Conservation (phyloP, 2,329 filamentous ascomycete genomes). For the Penicillium sp. region DNA sequence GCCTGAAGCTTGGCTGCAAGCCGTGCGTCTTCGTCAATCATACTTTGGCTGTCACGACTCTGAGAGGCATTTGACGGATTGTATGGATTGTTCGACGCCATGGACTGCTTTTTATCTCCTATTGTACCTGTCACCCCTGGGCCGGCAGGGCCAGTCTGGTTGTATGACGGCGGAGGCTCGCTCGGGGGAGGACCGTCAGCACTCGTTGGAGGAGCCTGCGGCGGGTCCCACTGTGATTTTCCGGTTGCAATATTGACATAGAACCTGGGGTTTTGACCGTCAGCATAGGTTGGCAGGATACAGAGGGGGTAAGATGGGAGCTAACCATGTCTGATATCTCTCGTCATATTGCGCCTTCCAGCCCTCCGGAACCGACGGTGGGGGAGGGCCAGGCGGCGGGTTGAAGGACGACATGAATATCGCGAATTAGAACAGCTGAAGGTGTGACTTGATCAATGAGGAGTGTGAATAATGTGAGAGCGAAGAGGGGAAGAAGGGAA, state of each 20-base stretch:
- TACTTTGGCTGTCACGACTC: conserved; percentile 17
- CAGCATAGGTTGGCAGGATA: neutral
- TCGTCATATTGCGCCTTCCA: conserved; percentile 86
- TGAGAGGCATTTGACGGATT: conserved; percentile 28
- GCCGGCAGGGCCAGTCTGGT: conserved; percentile 53
- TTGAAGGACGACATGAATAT: conserved; percentile 36
- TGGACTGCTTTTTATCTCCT: conserved; percentile 45
- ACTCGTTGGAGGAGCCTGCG: conserved; percentile 62
- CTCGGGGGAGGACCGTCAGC: conserved; percentile 41
- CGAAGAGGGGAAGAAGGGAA: neutral
- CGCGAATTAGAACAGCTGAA: neutral
- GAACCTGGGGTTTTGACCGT: conserved; percentile 58
- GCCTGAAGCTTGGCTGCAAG: conserved; percentile 76
- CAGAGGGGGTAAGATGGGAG: neutral
- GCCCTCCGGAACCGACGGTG: conserved; percentile 67
- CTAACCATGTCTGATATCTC: conserved; percentile 79
- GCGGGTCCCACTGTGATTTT: conserved; percentile 85
- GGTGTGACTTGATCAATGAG: neutral
- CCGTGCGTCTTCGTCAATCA: conserved; percentile 65
- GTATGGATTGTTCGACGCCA: conserved; percentile 73
- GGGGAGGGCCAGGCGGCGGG: conserved; percentile 52
- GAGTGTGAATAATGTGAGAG: neutral
- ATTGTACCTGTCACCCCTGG: conserved; percentile 34
- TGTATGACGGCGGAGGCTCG: conserved; percentile 55
- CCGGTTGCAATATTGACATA: conserved; percentile 88